Evolutionary conservation across 1,284 basidiomycete species (phyloP), one percentile per base, ranked within the genome.

Genomic region (Megacollybia platyphylla): DNA sequence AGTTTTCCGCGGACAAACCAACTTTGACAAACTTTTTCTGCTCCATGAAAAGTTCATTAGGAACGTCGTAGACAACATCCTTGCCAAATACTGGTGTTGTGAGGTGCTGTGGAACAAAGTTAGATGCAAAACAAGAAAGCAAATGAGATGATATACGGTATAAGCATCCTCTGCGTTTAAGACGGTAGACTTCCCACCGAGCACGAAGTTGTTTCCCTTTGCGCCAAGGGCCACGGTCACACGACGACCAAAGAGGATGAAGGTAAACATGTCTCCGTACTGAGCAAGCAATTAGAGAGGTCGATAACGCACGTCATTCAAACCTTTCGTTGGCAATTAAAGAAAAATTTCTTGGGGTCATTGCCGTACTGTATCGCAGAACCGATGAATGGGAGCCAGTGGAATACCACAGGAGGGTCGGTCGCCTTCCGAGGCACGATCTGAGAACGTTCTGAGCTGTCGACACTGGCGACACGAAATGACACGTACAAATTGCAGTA

Each of bases 11-110:
- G 7, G 89, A 87, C 8, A 98, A 76, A 34, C 93, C 93, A 51
- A 90, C 83, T 66, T 93, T 94, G 62, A 93, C 81, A 52, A 97
- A 97, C 61, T 86, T 88, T 73, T 98, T 98, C 62, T 98, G 94
- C 58, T 98, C 92, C 94, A 98, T 98, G 58, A 98, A 81, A 43
- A 90, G 70, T 44, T 91, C 84, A 60, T 98, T 98, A 24, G 96
- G 94, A 45, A 90, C 82, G 57, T 97, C 94, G 61, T 97, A 98
- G 5, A 97, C 93, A 37, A 98, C 96, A 43, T 91, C 92, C 58
- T 92, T 93, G 44, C 94, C 96, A 55, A 98, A 98, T 17, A 93
- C 78, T 4, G 89, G 89, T 0, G 87, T 91, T 0, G 89, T 92
- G 41, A 92, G 64, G 57, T 87, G 84, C 85, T 92, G 51, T n/a